Conservation (phyloP, 75 land plant genomes). For the Sequoia sempervirens region DNA sequence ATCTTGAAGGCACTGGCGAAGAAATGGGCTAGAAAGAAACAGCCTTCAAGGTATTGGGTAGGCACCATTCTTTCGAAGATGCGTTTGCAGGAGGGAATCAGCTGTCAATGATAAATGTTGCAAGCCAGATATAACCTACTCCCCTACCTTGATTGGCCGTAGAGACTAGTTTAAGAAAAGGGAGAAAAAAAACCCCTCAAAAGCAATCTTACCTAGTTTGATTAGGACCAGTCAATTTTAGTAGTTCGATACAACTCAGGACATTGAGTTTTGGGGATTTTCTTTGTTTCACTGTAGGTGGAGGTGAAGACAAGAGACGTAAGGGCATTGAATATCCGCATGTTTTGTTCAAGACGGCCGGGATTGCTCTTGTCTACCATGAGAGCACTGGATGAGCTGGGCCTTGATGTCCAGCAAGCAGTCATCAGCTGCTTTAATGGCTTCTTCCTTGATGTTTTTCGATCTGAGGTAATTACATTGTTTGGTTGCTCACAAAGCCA, state of each 20-base stretch:
- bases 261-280: background rate
- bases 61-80: too few relatives aligned
- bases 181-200: too few relatives aligned
- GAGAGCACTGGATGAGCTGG: constrained; percentile 82
- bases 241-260: background rate
- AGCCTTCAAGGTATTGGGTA: too few relatives aligned
- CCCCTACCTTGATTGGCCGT: too few relatives aligned
- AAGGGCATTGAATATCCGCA: constrained; percentile 79
- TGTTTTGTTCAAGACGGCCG: constrained; percentile 79
- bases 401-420: constrained; percentile 89
- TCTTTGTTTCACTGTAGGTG: constrained; percentile 35
- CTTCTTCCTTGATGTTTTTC: constrained; percentile 81
- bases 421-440: constrained; percentile 98
- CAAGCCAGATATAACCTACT: too few relatives aligned
- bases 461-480: constrained; percentile 60
- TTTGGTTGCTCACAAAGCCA: background rate
- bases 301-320: constrained; percentile 83
- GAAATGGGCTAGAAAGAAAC: too few relatives aligned
- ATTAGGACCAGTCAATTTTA: too few relatives aligned
- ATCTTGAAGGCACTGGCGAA: too few relatives aligned
- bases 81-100: too few relatives aligned
- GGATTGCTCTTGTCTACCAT: constrained; percentile 80
- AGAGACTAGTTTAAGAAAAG: too few relatives aligned
- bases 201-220: too few relatives aligned
- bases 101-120: too few relatives aligned